A percentile compares a stretch with the other conserved stretches of the same genome.
Evolutionary conservation across 1,284 basidiomycete genomes (phyloP).

Genomic region (Fistulinella cinereoalba): DNA sequence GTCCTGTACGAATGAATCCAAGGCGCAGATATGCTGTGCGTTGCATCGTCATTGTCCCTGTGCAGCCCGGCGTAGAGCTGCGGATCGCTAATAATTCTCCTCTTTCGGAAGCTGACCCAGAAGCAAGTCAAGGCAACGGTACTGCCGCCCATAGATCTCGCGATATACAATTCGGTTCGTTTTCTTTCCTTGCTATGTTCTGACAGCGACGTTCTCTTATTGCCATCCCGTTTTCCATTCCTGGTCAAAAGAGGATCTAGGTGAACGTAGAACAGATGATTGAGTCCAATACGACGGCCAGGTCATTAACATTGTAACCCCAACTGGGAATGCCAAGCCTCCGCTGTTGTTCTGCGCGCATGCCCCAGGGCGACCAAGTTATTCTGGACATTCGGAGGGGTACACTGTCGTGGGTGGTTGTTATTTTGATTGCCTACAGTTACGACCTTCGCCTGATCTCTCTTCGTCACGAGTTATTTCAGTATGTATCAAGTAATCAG

Average conservation of each 20-base stretch:
- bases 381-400: too few species aligned
- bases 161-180: slow-evolving; percentile 10
- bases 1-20: neutral
- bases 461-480: too few species aligned
- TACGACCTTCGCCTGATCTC: too few species aligned
- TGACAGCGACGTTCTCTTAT: neutral
- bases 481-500: too few species aligned
- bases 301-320: neutral
- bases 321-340: too few species aligned
- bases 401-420: too few species aligned
- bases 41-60: neutral
- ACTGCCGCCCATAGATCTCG: neutral
- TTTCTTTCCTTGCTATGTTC: neutral
- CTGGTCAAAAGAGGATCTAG: neutral
- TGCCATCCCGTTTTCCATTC: neutral
- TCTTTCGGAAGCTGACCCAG: neutral
- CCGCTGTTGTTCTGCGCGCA: too few species aligned
- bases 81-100: neutral
- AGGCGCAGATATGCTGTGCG: slow-evolving; percentile 2
- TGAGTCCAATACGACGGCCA: neutral
- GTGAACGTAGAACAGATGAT: neutral
- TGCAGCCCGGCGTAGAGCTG: neutral
- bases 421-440: too few species aligned
- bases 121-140: slow-evolving; percentile 1
- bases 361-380: neutral